Evolutionary conservation across 2,329 filamentous ascomycete genomes (phyloP), one percentile per base, ranked within the genome.

Genomic region (Stemphylium beticola): DNA sequence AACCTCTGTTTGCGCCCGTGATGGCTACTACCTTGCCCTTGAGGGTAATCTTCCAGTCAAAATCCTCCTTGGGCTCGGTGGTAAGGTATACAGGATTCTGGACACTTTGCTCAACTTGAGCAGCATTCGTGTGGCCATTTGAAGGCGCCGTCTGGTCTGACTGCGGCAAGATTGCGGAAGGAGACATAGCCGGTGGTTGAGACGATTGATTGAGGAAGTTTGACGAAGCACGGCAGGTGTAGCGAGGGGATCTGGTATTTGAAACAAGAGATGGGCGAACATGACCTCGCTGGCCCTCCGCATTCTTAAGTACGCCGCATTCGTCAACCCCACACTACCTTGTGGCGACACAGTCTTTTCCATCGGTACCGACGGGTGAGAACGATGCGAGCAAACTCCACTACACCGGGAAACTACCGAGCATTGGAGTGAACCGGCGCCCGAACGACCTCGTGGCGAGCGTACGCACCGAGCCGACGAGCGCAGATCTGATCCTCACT

Each of bases 21-120:
- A 73, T 67, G 26, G 68, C 67, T 41, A 71, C 55, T 62, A 79
- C 63, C 57, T 81, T 81, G 61, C 75, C 72, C 47, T 70, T 72
- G 15, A 81, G 69, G 2, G 75, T 77, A 6, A 81, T 77, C 51
- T 77, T 76, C 77, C 78, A 81, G 68, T 74, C 76, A 54, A 77
- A 75, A 49, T 78, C 69, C n/a, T 76, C 65, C n/a, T 70, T 66
- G 0, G 79, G 79, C 60, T 78, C 68, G 38, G 79, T 81, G 52
- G 70, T 73, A 15, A 80, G 66, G 26, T 74, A 76, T 6, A 73
- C 62, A 56, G 69, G 65, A 57, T 69, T 73, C 36, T 65, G 55
- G 32, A 64, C 54, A 24, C 64, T 61, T 47, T 72, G 66, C 41
- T 64, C 53, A 41, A 65, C 55, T 38, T 68, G 60, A n/a, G 46